Base-by-base conservation (phyloP, 805 yeast species). In the Metschnikowia cerradonensis region DNA sequence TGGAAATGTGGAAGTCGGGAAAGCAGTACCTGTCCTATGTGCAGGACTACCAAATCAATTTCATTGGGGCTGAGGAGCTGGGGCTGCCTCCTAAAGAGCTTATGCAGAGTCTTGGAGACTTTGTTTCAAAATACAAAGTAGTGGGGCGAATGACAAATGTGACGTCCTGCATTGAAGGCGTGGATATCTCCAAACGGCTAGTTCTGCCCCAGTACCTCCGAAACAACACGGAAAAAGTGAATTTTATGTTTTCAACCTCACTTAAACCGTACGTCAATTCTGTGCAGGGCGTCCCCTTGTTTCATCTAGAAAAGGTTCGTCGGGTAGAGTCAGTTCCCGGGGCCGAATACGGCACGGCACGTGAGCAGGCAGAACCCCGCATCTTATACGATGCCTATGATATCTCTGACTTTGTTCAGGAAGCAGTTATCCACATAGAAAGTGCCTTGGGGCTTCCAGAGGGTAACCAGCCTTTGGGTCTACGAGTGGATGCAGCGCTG, bases 21-120 rank as follows among this genome's bases (percentile, higher is more conserved):
- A 6, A 26, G 17, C 23, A 15, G n/a, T 51, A 44, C 41, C 17
- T 17, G 31, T 26, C 44, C 15, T 49, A 51, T 46, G 15, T 20
- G 14, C 49, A 31, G 15, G 34, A 44, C 15, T 17, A 35, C 34
- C 2, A 35, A 10, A 51, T 58, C 20, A 51, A 52, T 23, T 50
- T 58, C 32, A 56, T 58, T 3, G 60, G 59, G 5, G 60, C 55
- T 1, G 61, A 58, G 43, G 61, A 58, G 26, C 52, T 45, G 47
- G 55, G 56, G 10, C 15, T 32, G 15, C 49, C 57, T 3, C 51
- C 47, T 5, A 22, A 23, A 6, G 53, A 49, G 8, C 43, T 58
- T 22, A 2, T 46, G 19, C 17, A 17, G 22, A 26, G 47, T 49
- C 23, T 45, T 52, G 54, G 35, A 1, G 30, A 26, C 30, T 8